Evolutionary conservation across 306 rosid genomes (phyloP), one percentile per base, ranked within the genome.

Genomic region (Clitoria ternatea): DNA sequence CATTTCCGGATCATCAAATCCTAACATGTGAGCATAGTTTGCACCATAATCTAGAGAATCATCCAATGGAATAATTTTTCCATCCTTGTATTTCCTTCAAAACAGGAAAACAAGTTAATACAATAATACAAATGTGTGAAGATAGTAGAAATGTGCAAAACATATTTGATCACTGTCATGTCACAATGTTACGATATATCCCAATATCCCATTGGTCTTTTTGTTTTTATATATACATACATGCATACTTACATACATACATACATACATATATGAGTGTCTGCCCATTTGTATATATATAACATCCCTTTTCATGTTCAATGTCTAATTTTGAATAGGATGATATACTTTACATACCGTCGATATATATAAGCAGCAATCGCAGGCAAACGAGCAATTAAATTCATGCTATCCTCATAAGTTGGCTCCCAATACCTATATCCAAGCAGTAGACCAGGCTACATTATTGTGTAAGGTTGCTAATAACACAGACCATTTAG

Each of bases 361-460:
- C 93, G 87, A 69, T 95, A 95, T 57, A 95, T 80, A 71, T 95
- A 95, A 37, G 99, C 89, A 80, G 99, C 99, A 73, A 95, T 84
- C 60, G 80, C 55, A 19, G 99, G 99, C 77, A 91, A 66, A 69
- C 85, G 96, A 62, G 99, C 97, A 86, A 95, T 89, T 86, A 91
- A 82, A 80, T 87, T 95, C 84, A 91, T 65, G 56, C 85, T 83
- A 78, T 95, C 99, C 86, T 95, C 96, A 65, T 89, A 95, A 17
- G 99, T 89, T 78, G 99, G 99, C 80, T 95, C 97, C 99, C 99
- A 95, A 52, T 89, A 95, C 96, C 97, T 95, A 50, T 64, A 76
- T 36, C 47, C 53, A 74, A 48, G 66, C 56, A 32, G 73, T 8
- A 65, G 36, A 64, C 35, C 45, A 4, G 83, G 83, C 68, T 67